Base-by-base conservation (phyloP, 148 eudicot genomes). In the Camellia japonica region DNA sequence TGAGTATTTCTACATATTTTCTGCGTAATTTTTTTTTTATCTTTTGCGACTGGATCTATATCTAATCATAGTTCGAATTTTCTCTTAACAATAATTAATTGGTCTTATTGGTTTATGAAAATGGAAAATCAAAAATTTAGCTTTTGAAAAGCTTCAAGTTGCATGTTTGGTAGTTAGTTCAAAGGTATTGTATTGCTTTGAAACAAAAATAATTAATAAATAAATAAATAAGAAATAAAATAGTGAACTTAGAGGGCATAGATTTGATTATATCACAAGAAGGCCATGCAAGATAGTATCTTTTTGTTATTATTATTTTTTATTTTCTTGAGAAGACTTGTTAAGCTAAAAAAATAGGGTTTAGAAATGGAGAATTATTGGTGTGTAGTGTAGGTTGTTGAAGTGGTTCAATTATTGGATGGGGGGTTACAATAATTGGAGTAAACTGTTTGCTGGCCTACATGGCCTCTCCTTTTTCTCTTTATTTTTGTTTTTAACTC, bases 351-450 rank as follows among this genome's bases (percentile, higher is more conserved):
- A 41, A 42, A 75, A 41, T 54, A 68, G 38, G 54, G 10, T 60
- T 75, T n/a, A 59, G 64, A 42, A 59, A 60, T 11, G 16, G 54
- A 75, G 51, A 75, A 75, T 75, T 75, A 75, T 75, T 73, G 76
- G 16, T 30, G 62, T 74, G 78, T 23, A 52, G 14, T 52, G 73
- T 58, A 74, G 65, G 68, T 55, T 56, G 68, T 43, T 59, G 46
- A n/a, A 70, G 23, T 30, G 23, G 77, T 60, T 75, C 78, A 75
- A 75, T 75, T 41, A 75, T 60, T 75, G 67, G 78, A 4, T 41
- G 30, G 67, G 20, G 66, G 20, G 16, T 49, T 75, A 23, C 78
- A 75, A 59, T 75, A 59, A 75, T 75, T 75, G 78, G 18, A 58
- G 51, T 59, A 10, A 41, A 73, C 61, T 19, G 62, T 56, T 38